Conservation (phyloP, 495 filamentous ascomycete genomes). For the Opeltia flavorubescens region DNA sequence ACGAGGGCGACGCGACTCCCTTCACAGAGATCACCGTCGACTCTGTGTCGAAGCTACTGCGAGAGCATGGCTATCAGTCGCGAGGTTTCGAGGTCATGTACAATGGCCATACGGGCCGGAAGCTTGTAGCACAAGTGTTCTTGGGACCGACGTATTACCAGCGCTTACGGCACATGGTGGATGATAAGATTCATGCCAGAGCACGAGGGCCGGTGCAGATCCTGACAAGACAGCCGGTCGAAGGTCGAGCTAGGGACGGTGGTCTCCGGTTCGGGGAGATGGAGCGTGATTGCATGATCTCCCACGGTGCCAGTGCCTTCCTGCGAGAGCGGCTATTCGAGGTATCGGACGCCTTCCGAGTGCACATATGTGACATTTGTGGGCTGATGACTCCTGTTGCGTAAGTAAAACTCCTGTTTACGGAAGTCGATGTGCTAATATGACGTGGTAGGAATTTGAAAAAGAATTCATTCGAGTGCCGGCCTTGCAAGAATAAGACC, state of each 20-base stretch:
- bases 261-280: constrained; percentile 99
- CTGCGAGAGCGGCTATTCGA: constrained; percentile 95
- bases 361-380: constrained; percentile 97
- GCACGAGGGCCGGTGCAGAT: constrained; percentile 94
- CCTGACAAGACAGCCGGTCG: constrained; percentile 92
- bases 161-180: constrained; percentile 96
- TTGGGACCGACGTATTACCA: constrained; percentile 98
- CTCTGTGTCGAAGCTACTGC: constrained; percentile 77
- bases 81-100: constrained; percentile 98
- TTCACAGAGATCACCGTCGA: constrained; percentile 98
- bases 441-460: constrained; percentile 60
- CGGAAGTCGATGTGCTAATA: constrained; percentile 21
- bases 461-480: constrained; percentile 88
- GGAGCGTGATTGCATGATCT: constrained; percentile 99
- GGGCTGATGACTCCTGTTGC: constrained; percentile 97
- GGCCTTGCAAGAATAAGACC: constrained; percentile 96
- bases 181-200: constrained; percentile 98
- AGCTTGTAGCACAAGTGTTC: constrained; percentile 89
- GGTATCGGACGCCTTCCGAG: constrained; percentile 93
- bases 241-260: constrained; percentile 94
- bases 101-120: constrained; percentile 90
- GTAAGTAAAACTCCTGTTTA: constrained; percentile 44
- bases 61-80: constrained; percentile 85
- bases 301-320: constrained; percentile 91
- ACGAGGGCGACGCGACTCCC: constrained; percentile 92